Base-by-base conservation (phyloP, 1,139 yeast species). In the Candida anutae region DNA sequence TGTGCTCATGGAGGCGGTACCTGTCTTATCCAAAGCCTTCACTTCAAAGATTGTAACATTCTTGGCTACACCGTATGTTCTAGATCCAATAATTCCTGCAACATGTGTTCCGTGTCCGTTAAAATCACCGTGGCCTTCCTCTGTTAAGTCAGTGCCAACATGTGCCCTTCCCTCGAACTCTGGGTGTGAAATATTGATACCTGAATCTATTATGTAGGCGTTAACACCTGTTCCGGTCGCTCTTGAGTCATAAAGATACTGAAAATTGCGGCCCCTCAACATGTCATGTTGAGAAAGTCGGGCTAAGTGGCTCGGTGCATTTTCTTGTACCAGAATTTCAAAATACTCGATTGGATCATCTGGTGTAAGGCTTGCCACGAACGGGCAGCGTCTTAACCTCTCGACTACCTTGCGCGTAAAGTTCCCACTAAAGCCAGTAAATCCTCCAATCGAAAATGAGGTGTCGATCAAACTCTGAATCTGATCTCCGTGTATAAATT, bases 101-200 rank as follows among this genome's bases (percentile, higher is more conserved):
- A 85, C 94, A 52, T 87, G 95, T 0, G 95, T 84, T 2, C 83
- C 82, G 46, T 82, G 93, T 0, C 93, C 90, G 43, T 77, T 77
- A 6, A 45, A 40, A 44, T 80, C 90, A 0, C 81, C 80, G 0
- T 56, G 42, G 0, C 77, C 83, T 48, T 74, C 81, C 1, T 58
- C 62, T 1, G 83, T 74, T 33, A 75, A 69, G 43, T 78, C 84
- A n/a, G 48, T 60, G 0, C 85, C 88, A 28, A 49, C 40, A 2
- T 37, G 35, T 0, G 77, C 85, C 31, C 93, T 58, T 0, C 77
- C 78, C 35, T 70, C 77, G 44, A 82, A 78, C 24, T 81, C 83
- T 0, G 75, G 74, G 42, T 78, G 81, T 1, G 59, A 62, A 12
- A 60, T 46, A 31, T 62, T 61, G 16, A 82, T 55, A 0, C 94